These are phyloP conservation scores for Trichoderma erinaceum DNA, from an alignment of 495 filamentous ascomycete genomes.

Conservation along the genomic window DNA sequence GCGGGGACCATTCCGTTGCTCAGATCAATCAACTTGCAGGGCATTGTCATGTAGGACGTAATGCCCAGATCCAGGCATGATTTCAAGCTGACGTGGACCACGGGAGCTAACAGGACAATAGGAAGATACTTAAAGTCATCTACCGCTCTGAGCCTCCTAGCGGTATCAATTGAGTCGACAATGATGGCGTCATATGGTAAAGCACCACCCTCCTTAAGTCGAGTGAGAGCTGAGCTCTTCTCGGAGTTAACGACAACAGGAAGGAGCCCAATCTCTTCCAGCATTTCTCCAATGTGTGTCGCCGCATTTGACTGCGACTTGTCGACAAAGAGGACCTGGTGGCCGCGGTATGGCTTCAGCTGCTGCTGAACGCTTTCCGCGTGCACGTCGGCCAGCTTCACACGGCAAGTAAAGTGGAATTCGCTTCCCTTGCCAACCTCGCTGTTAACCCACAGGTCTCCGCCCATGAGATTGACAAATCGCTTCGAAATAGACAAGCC, in stretches of 20 bases:
- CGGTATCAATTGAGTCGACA: constrained; percentile 89
- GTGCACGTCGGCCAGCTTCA: constrained; percentile 79
- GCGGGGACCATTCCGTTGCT: constrained; percentile 99
- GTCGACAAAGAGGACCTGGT: constrained; percentile 94
- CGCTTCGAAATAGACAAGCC: constrained; percentile 95
- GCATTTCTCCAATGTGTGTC: constrained; percentile 69
- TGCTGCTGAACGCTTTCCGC: constrained; percentile 74
- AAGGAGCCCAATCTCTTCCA: constrained; percentile 69
- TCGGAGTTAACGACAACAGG: constrained; percentile 76
- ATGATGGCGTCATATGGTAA: constrained; percentile 90
- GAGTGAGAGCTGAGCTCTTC: constrained; percentile 38
- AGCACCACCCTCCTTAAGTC: constrained; percentile 49
- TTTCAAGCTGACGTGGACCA: constrained; percentile 89
- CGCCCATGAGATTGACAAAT: constrained; percentile 94
- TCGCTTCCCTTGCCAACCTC: constrained; percentile 88
- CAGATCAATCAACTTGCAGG: constrained; percentile 89
- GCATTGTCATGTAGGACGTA: constrained; percentile 97
- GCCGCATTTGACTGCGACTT: constrained; percentile 78
- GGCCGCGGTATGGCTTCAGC: constrained; percentile 81
- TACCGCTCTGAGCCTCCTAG: constrained; percentile 71
- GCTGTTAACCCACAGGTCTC: constrained; percentile 94
- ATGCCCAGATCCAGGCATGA: constrained; percentile 94
- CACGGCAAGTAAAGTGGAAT: constrained; percentile 95
- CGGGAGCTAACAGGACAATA: constrained; percentile 85
- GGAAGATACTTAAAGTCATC: constrained; percentile 98